Evolutionary conservation across 306 rosid genomes (phyloP), one percentile per base, ranked within the genome.

Genomic region (Casuarina glauca): DNA sequence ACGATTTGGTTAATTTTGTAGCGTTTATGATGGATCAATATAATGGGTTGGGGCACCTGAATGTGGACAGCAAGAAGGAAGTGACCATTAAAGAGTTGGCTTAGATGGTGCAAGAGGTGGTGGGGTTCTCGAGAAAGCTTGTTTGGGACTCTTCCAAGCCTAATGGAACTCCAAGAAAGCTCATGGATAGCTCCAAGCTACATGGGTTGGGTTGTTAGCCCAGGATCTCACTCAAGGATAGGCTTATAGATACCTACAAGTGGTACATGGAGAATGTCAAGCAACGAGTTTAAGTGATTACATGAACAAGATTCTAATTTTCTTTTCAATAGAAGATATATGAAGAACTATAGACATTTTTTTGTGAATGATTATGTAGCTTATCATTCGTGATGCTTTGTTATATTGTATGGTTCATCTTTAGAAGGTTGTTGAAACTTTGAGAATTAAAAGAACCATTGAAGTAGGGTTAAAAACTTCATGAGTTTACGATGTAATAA

Each of bases 141-240:
- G 90, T 92, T 76, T 94, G 98, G 98, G 98, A 94, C 82, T 49
- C 78, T 19, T 76, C 97, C 19, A 94, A 92, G 85, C 98, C 97
- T 9, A 97, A 94, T 51, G 98, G 98, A 9, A 94, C 98, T 76
- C 98, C 97, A 3, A 88, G 98, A 80, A 94, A 94, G 86, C 85
- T 94, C 82, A 94, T 94, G 98, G 97, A 94, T 76, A 88, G 93
- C 89, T 92, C 92, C 0, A 90, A 89, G 86, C 96, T 94, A 12
- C 90, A 90, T 0, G 82, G 79, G 16, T 50, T 92, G 67, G 98
- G 98, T 73, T 94, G 97, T 97, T 84, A 86, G 3, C 92, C 98
- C 0, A 88, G 88, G 81, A 76, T 95, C 67, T 89, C 99, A 0
- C 99, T 95, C 64, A 93, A 86, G 85, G 97, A 95, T 35, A 97